A percentile compares a stretch with the other conserved stretches of the same genome.
Conservation (phyloP, 495 filamentous ascomycete genomes). For the Clavariopsis aquatica region DNA sequence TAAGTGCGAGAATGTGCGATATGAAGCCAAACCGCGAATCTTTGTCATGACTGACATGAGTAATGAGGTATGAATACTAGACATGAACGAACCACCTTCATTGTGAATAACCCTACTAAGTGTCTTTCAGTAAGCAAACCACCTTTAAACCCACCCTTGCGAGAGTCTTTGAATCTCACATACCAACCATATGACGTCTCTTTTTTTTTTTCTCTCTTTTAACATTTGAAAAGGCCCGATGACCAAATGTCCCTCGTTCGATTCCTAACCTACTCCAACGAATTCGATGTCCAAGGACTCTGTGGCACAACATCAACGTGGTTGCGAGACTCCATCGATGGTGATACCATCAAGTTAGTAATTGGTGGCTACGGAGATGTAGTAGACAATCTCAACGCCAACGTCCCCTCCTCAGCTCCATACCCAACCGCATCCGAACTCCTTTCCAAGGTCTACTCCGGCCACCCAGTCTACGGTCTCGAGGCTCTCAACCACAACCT, state of each 20-base stretch:
- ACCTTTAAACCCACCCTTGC: no score
- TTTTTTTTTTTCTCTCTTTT: no score
- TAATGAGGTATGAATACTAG: background rate
- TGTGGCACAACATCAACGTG: conserved; percentile 7
- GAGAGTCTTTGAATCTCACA: no score
- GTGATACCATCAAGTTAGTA: background rate
- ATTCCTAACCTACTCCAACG: conserved; percentile 9
- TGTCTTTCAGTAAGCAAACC: no score
- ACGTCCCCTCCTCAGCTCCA: background rate
- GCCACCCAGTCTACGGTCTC: conserved; percentile 10
- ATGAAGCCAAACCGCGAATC: conserved; percentile 3
- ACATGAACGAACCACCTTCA: no score
- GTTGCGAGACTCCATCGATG: conserved; percentile 4
- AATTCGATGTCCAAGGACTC: background rate
- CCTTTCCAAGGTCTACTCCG: background rate
- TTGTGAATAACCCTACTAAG: no score
- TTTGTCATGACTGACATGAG: conserved; percentile 17
- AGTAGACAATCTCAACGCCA: background rate
- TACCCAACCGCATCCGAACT: conserved; percentile 4
- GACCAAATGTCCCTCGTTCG: conserved; percentile 16
- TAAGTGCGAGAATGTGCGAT: conserved; percentile 3
- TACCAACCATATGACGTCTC: no score
- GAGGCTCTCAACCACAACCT: conserved; percentile 2
- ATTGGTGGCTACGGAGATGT: conserved; percentile 3
- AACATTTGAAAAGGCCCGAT: conserved; percentile 5